Percentiles rank a stretch among this genome's conserved stretches.
Conservation (phyloP, 441 rosid species). For the Gossypium lobatum region DNA sequence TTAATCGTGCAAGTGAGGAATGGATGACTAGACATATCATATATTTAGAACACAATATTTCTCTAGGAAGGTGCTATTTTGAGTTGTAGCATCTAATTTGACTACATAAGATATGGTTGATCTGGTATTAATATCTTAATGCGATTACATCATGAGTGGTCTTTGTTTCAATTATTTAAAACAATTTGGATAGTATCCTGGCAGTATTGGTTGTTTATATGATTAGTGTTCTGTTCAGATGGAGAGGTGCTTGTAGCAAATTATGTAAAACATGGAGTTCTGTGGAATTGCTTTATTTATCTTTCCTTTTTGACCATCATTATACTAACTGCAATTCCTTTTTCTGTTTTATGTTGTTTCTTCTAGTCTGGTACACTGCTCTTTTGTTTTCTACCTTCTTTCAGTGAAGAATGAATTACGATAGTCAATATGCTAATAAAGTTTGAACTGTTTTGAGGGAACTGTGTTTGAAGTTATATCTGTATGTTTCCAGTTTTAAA, state of each 20-base stretch:
- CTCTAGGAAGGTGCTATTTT: not conserved
- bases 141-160: not conserved
- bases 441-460: not conserved
- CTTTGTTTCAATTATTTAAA: not conserved
- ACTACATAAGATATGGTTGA: not conserved
- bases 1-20: not conserved
- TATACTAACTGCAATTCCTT: not conserved
- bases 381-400: not conserved
- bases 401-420: not conserved
- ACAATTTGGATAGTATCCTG: not conserved
- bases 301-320: not conserved
- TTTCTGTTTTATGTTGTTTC: not conserved
- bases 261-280: constrained; percentile 1
- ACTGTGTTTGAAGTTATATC: not conserved
- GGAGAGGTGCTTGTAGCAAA: not conserved
- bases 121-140: not conserved
- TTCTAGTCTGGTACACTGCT: not conserved
- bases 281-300: not conserved
- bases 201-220: not conserved
- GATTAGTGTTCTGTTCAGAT: not conserved
- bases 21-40: not conserved
- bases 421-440: not conserved
- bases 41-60: not conserved
- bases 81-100: not conserved
- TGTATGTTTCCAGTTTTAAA: not conserved